phyloP scores from a whole-genome alignment of 768 basidiomycete genomes.

The Hortiboletus campestris region DNA sequence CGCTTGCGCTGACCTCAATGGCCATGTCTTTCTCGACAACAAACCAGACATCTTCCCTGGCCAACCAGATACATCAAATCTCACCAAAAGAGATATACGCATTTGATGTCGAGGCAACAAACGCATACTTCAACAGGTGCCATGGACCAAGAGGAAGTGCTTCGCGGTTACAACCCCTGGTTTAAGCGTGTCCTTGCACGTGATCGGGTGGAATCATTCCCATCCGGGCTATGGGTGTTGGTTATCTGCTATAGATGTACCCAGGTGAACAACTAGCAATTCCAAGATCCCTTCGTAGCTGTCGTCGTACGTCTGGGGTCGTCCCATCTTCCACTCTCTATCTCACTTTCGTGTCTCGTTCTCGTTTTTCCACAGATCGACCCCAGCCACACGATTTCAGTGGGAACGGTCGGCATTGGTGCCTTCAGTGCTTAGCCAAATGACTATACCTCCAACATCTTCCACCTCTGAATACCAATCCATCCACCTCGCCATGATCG shows the following conservation, averaged over 20 bases:
- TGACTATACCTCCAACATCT: constrained; percentile 78
- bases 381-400: constrained; percentile 96
- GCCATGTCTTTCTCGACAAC: constrained; percentile 52
- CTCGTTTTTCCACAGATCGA: constrained; percentile 63
- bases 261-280: constrained; percentile 92
- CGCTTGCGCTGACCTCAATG: not conserved
- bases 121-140: constrained; percentile 62
- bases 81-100: constrained; percentile 75
- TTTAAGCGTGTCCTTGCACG: not conserved
- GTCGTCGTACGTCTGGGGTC: constrained; percentile 68
- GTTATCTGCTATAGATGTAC: constrained; percentile 99
- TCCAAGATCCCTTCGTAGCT: constrained; percentile 94
- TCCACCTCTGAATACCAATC: constrained; percentile 87
- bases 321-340: not conserved
- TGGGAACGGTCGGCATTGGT: constrained; percentile 97
- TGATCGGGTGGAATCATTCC: constrained; percentile 97
- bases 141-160: constrained; percentile 70
- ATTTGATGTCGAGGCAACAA: constrained; percentile 69
- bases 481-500: constrained; percentile 94
- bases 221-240: constrained; percentile 99
- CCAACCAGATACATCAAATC: constrained; percentile 68
- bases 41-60: constrained; percentile 68
- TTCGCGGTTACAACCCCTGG: not conserved
- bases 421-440: constrained; percentile 98
- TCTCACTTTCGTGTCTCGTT: not conserved